Conservation (phyloP, 2,329 filamentous ascomycete species). For the Ophiostoma australiae region DNA sequence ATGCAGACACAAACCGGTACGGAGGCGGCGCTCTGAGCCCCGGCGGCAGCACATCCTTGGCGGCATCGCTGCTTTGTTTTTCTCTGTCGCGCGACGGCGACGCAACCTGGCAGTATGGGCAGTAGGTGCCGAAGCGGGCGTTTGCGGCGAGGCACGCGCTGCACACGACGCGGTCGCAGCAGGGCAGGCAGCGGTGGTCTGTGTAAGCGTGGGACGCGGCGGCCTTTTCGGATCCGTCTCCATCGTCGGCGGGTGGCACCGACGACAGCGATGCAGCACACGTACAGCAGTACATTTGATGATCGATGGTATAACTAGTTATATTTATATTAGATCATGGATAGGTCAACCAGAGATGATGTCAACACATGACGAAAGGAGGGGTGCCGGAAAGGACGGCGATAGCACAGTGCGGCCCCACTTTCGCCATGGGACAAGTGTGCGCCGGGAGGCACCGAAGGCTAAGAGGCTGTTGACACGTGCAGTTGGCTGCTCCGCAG, state of each 20-base stretch:
- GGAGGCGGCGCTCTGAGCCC: slow-evolving; percentile 64
- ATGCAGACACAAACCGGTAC: slow-evolving; percentile 39
- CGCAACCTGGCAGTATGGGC: slow-evolving; percentile 75
- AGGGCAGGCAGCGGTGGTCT: slow-evolving; percentile 56
- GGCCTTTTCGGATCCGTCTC: neutral
- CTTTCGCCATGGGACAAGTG: neutral
- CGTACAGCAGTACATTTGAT: slow-evolving; percentile 55
- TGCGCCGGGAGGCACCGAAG: neutral
- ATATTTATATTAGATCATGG: too few relatives aligned
- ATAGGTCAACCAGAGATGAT: neutral
- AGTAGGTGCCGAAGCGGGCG: slow-evolving; percentile 60
- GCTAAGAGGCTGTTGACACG: neutral
- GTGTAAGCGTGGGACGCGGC: neutral
- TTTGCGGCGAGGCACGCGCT: slow-evolving; percentile 65
- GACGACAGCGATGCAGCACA: slow-evolving; percentile 60
- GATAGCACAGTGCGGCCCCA: neutral
- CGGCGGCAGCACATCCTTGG: slow-evolving; percentile 46
- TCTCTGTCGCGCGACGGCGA: slow-evolving; percentile 29
- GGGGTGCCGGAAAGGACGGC: neutral
- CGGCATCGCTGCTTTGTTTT: neutral
- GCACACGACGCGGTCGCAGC: slow-evolving; percentile 68
- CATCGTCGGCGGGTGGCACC: slow-evolving; percentile 40
- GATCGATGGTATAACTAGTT: neutral
- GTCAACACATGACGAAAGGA: neutral
- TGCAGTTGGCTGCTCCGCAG: too few relatives aligned